Conservation (phyloP, 345 rosid species). For the Cardiospermum halicacabum region DNA sequence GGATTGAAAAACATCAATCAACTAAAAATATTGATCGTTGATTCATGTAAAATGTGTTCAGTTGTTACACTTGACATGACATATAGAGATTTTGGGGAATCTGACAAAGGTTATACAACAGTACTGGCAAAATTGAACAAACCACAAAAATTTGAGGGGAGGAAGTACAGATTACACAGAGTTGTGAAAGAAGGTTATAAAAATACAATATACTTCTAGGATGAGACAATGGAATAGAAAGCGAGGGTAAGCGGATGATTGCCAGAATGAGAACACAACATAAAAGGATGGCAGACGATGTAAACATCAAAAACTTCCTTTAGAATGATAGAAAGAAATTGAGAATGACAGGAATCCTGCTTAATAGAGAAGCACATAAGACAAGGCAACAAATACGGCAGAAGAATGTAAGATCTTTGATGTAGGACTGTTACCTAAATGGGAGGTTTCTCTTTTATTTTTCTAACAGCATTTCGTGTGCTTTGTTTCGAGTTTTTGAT, state of each 20-base stretch:
- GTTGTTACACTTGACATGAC: neutral
- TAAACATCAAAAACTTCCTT: neutral
- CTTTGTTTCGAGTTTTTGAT: constrained; percentile 26
- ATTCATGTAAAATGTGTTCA: neutral
- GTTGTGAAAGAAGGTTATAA: neutral
- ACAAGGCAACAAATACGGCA: neutral
- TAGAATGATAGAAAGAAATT: neutral
- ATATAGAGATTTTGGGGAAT: neutral
- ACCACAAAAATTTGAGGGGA: neutral
- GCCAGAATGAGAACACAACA: constrained; percentile 2
- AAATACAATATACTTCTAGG: neutral
- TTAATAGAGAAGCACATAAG: neutral
- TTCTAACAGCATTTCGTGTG: constrained; percentile 19
- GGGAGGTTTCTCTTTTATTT: constrained; percentile 30
- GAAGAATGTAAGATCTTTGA: neutral
- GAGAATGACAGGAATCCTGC: neutral
- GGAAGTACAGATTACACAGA: neutral
- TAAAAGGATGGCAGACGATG: neutral
- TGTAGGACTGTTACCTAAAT: constrained; percentile 17
- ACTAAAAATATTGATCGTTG: neutral
- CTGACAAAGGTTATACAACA: neutral
- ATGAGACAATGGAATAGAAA: neutral
- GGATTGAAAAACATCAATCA: neutral
- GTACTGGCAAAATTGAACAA: neutral
- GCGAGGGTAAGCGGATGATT: neutral